Evolutionary conservation across 202 grass and related monocot species (phyloP).

Genomic region (Tripidium arundinaceum): DNA sequence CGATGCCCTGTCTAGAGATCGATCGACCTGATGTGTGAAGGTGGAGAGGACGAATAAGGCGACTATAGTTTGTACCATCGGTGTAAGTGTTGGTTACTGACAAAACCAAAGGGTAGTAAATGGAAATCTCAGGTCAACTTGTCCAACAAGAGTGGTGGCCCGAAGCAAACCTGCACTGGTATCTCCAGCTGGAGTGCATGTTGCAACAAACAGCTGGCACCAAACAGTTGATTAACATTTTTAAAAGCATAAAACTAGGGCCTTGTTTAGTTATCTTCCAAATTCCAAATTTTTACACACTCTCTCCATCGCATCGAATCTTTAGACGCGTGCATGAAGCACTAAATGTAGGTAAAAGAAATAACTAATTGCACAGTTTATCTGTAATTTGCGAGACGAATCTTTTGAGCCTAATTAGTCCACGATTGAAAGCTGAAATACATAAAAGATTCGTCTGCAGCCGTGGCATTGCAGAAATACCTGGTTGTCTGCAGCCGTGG

Average conservation of each 20-base stretch:
- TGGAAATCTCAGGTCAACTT: constrained; percentile 36
- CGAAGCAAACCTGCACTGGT: constrained; percentile 69
- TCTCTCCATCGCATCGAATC: no score
- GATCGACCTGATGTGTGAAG: background rate
- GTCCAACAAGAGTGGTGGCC: constrained; percentile 95
- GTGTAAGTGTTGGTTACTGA: background rate
- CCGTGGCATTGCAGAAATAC: no score
- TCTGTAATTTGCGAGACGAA: no score
- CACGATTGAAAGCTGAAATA: no score
- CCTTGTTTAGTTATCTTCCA: no score
- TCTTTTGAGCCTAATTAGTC: no score
- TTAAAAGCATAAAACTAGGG: background rate
- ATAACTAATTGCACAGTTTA: no score
- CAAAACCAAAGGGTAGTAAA: background rate
- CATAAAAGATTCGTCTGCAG: no score
- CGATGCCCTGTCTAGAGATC: background rate
- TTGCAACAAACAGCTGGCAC: constrained; percentile 84
- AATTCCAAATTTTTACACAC: no score
- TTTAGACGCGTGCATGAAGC: no score
- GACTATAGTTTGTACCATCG: background rate
- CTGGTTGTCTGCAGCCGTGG: constrained; percentile 94
- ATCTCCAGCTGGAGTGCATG: constrained; percentile 83
- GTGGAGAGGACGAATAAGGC: constrained; percentile 11
- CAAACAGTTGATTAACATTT: constrained; percentile 6
- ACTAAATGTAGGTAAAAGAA: no score